These are phyloP conservation scores for Ramaria rubella DNA, from an alignment of 768 basidiomycete species.

Conservation along the genomic window DNA sequence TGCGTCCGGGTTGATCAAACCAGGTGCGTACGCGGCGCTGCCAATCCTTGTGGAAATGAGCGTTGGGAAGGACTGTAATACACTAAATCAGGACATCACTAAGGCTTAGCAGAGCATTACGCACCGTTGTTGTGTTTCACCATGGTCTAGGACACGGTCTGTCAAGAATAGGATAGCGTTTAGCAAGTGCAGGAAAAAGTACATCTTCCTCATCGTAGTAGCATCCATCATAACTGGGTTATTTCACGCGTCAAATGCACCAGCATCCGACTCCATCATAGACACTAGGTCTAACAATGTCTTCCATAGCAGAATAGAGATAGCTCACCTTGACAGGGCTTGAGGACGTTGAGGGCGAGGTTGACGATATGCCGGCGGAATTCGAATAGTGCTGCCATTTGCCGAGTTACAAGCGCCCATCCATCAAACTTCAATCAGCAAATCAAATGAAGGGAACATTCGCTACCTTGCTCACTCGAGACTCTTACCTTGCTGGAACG, in stretches of 20 bases:
- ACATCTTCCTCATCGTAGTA: too few species aligned
- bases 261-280: not conserved
- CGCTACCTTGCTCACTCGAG: slow-evolving; percentile 71
- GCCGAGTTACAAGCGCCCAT: not conserved
- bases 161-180: slow-evolving; percentile 15
- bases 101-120: slow-evolving; percentile 4
- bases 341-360: slow-evolving; percentile 10
- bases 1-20: slow-evolving; percentile 99
- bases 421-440: too few species aligned
- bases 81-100: not conserved
- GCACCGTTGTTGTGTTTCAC: slow-evolving; percentile 74
- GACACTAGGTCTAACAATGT: not conserved
- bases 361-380: not conserved
- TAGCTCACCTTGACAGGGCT: slow-evolving; percentile 9
- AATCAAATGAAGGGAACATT: slow-evolving; percentile 52
- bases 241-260: not conserved
- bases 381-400: not conserved
- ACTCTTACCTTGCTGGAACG: slow-evolving; percentile 50
- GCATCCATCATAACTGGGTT: too few species aligned
- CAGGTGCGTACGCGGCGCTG: slow-evolving; percentile 93
- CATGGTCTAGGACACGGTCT: slow-evolving; percentile 47
- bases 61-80: slow-evolving; percentile 71
- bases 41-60: slow-evolving; percentile 99
- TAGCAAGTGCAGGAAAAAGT: too few species aligned
- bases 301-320: not conserved